Percentiles rank a stretch among this genome's conserved stretches.
phyloP scores from a whole-genome alignment of 2,329 filamentous ascomycete genomes.

The Kalmusia sp. region DNA sequence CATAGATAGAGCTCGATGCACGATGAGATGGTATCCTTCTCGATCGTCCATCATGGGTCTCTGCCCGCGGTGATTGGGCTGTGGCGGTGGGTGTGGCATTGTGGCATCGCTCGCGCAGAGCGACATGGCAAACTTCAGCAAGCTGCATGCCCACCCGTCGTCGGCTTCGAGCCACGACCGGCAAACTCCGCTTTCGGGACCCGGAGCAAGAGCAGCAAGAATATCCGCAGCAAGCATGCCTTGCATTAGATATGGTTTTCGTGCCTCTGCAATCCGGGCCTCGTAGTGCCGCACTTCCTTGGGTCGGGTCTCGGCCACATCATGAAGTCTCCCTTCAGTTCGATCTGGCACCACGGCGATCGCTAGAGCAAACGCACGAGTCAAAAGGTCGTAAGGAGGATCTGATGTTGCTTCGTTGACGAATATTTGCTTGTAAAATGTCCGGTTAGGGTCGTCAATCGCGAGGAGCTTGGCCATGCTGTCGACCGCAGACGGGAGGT shows the following conservation, averaged over 20 bases:
- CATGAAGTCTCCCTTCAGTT: slow-evolving; percentile 57
- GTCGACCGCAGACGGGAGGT: slow-evolving; percentile 89
- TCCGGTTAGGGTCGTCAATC: slow-evolving; percentile 89
- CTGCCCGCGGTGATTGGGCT: slow-evolving; percentile 38
- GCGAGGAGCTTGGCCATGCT: slow-evolving; percentile 90
- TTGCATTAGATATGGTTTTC: slow-evolving; percentile 91
- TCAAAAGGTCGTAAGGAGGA: slow-evolving; percentile 79
- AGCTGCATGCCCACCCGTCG: slow-evolving; percentile 82
- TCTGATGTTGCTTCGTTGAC: slow-evolving; percentile 70
- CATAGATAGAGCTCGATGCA: slow-evolving; percentile 55
- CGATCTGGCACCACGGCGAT: slow-evolving; percentile 84
- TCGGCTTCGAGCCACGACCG: slow-evolving; percentile 82
- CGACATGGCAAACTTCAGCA: slow-evolving; percentile 77
- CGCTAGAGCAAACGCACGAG: slow-evolving; percentile 83
- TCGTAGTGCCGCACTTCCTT: slow-evolving; percentile 47
- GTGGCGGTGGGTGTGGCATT: slow-evolving; percentile 33
- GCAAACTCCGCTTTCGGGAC: slow-evolving; percentile 75
- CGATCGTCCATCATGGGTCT: slow-evolving; percentile 42
- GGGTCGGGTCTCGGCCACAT: slow-evolving; percentile 53
- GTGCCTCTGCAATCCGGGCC: slow-evolving; percentile 75
- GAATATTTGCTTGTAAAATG: slow-evolving; percentile 84
- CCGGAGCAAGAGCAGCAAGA: slow-evolving; percentile 75
- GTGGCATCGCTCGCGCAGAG: slow-evolving; percentile 53
- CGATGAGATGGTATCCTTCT: slow-evolving; percentile 48
- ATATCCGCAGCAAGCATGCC: slow-evolving; percentile 91